phyloP scores from a whole-genome alignment of 768 basidiomycete genomes.

The Polyporus arcularius region DNA sequence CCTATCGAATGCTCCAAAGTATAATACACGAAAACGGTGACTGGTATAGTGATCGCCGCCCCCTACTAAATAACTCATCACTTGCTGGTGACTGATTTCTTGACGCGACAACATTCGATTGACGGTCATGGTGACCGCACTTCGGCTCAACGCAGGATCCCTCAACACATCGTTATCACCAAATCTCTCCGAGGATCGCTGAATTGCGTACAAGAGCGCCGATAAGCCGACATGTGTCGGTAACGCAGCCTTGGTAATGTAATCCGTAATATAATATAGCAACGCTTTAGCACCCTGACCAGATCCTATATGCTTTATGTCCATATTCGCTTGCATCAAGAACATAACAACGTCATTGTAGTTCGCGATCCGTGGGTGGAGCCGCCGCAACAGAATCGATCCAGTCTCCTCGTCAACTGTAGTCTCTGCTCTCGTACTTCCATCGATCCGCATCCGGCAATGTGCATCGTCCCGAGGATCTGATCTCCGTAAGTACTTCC shows the following conservation, averaged over 20 bases:
- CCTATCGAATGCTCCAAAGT: constrained; percentile 4
- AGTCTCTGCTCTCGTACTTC: constrained; percentile 1
- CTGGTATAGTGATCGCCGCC: constrained; percentile 24
- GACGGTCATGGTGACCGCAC: constrained; percentile 4
- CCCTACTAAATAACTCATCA: constrained; percentile 31
- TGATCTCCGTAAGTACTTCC: constrained; percentile 17
- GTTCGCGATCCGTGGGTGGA: constrained; percentile 5
- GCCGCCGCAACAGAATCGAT: constrained; percentile 9
- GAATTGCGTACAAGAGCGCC: constrained; percentile 1
- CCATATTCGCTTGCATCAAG: constrained; percentile 29
- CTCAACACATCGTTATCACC: too few species aligned
- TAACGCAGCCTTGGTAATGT: constrained; percentile 34
- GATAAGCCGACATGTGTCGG: constrained; percentile 23
- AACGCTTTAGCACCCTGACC: constrained; percentile 35
- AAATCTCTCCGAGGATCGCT: not conserved
- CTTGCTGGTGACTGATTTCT: constrained; percentile 33
- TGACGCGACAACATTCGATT: constrained; percentile 25
- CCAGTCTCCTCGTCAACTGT: constrained; percentile 6
- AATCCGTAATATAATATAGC: constrained; percentile 39
- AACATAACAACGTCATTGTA: constrained; percentile 10
- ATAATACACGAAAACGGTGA: constrained; percentile 16
- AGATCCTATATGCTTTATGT: constrained; percentile 36
- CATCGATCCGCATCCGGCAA: constrained; percentile 16
- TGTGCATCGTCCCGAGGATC: not conserved
- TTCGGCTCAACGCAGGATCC: too few species aligned